Base-by-base conservation (phyloP, 306 rosid genomes). In the Fragaria vesca region DNA sequence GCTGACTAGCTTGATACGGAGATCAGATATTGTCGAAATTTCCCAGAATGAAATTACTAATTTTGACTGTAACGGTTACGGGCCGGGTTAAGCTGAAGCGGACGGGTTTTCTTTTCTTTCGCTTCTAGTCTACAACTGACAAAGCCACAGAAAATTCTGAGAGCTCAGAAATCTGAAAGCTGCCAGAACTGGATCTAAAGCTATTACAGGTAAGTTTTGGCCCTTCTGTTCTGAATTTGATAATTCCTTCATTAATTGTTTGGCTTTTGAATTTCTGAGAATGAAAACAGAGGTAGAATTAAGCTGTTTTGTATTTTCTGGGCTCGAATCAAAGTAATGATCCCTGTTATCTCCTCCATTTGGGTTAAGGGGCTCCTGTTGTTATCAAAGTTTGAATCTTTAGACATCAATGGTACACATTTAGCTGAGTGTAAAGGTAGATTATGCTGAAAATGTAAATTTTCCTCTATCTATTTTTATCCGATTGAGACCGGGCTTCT, bases 151-250 rank as follows among this genome's bases (percentile, higher is more conserved):
- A 51, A 57, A 73, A 57, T 36, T 73, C 70, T 28, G 26, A 43
- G 78, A 26, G 60, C 76, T 52, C 76, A 28, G 55, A 10, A 61
- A 55, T 13, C 36, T n/a, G 17, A 21, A 28, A 71, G 46, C 75
- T 28, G 15, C 51, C 46, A 24, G 43, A 66, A 67, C 30, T 51
- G 74, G 80, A 66, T 66, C 74, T 52, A 24, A 61, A 68, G 51
- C 30, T 38, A 55, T 18, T n/a, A 51, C 46, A 0, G 70, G 78
- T 75, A 45, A 20, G 58, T 28, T 45, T 61, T 12, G 28, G 55
- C 47, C 47, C 32, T 75, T 61, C 0, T 28, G 4, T 60, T 74
- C 54, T 50, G 36, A 54, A 38, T 55, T 8, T 1, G 13, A 21
- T 11, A 8, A 15, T 12, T 42, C 28, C 12, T 38, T 57, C 46